Conservation (phyloP, 495 filamentous ascomycete genomes). For the Lichina pygmaea region DNA sequence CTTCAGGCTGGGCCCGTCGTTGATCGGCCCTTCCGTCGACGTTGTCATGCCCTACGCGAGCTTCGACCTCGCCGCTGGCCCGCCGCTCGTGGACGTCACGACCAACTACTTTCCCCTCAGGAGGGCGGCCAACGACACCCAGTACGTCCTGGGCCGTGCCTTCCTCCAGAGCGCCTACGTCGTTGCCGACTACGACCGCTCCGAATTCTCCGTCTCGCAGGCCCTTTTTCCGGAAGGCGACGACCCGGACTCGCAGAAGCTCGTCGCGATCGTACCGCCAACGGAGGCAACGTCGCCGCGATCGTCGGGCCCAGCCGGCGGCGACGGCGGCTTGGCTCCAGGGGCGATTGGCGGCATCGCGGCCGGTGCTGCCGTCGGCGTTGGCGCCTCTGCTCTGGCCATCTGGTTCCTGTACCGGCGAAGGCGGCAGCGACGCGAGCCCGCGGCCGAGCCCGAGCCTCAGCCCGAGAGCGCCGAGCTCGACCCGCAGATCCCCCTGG, state of each 20-base stretch:
- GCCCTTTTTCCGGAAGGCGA: neutral
- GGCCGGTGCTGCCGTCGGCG: neutral
- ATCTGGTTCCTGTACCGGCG: neutral
- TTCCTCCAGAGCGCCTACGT: constrained; percentile 28
- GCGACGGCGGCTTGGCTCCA: neutral
- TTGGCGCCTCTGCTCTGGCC: neutral
- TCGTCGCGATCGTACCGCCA: neutral
- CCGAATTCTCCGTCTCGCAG: constrained; percentile 19
- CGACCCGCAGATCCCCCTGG: neutral
- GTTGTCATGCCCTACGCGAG: constrained; percentile 24
- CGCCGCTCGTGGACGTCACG: constrained; percentile 11
- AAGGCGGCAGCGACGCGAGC: neutral
- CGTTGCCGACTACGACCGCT: constrained; percentile 19
- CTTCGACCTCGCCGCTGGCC: constrained; percentile 20
- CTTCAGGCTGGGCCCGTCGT: constrained; percentile 16
- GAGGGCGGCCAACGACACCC: constrained; percentile 18
- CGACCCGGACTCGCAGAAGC: neutral
- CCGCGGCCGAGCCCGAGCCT: neutral
- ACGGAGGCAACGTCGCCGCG: neutral
- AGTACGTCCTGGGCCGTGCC: constrained; percentile 26
- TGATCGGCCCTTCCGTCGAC: constrained; percentile 15
- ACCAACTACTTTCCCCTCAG: constrained; percentile 25
- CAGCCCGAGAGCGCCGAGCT: neutral
- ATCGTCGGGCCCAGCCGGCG: neutral
- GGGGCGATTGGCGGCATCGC: neutral